These are phyloP conservation scores for Aspergillus hortae DNA, from an alignment of 2,329 filamentous ascomycete species.

Conservation along the genomic window DNA sequence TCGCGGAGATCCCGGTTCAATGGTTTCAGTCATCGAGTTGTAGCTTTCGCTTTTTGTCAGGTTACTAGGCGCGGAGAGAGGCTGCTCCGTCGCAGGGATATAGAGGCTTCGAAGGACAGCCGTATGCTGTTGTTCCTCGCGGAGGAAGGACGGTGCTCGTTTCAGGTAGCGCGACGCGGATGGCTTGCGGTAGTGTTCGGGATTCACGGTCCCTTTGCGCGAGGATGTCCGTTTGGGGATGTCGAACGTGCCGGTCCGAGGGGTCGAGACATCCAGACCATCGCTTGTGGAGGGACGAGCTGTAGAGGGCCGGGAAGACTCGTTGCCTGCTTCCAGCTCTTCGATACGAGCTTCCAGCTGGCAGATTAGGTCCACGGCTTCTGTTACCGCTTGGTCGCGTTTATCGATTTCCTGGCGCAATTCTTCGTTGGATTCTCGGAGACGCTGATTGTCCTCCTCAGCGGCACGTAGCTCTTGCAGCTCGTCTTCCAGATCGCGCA, in stretches of 20 bases:
- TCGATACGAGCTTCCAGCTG: constrained; percentile 40
- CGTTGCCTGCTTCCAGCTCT: constrained; percentile 22
- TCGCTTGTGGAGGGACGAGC: constrained; percentile 23
- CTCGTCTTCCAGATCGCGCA: constrained; percentile 31
- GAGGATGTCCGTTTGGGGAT: constrained; percentile 41
- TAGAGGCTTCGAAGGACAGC: constrained; percentile 40
- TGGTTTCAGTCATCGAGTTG: constrained; percentile 31
- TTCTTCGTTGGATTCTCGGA: constrained; percentile 37
- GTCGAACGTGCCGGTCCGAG: constrained; percentile 27
- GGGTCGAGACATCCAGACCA: constrained; percentile 24
- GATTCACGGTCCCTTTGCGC: constrained; percentile 21
- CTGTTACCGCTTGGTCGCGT: constrained; percentile 39
- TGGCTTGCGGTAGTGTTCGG: constrained; percentile 16
- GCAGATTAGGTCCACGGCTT: constrained; percentile 44
- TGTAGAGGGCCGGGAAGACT: constrained; percentile 22
- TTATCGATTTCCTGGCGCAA: constrained; percentile 37
- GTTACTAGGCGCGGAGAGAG: constrained; percentile 23
- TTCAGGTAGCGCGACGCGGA: constrained; percentile 25
- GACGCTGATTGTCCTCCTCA: constrained; percentile 33
- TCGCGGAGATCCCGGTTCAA: constrained; percentile 37
- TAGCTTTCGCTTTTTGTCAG: constrained; percentile 35
- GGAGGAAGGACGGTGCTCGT: constrained; percentile 40
- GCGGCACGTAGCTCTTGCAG: constrained; percentile 34
- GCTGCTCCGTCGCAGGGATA: constrained; percentile 25
- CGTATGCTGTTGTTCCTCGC: constrained; percentile 33